These are phyloP conservation scores for Xerocomus potaroensis DNA, from an alignment of 768 basidiomycete genomes.

Conservation along the genomic window DNA sequence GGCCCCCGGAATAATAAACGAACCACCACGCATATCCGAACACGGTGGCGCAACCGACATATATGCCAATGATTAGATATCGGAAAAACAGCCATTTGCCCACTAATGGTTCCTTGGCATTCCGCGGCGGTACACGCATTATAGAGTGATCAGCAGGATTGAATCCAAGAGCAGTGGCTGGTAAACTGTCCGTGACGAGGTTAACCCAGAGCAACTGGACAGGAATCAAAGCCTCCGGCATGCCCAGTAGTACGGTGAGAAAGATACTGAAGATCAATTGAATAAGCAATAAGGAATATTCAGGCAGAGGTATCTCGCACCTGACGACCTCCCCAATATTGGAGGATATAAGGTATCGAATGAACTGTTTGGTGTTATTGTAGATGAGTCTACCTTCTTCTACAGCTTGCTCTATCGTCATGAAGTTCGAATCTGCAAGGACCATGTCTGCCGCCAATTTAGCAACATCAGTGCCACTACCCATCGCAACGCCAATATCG, in stretches of 20 bases:
- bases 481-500: slow-evolving; percentile 98
- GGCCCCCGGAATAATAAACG: slow-evolving; percentile 82
- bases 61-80: slow-evolving; percentile 89
- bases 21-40: slow-evolving; percentile 99
- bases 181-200: slow-evolving; percentile 93
- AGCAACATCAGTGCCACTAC: slow-evolving; percentile 97
- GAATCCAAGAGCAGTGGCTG: slow-evolving; percentile 96
- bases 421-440: slow-evolving; percentile 94
- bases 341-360: slow-evolving; percentile 96
- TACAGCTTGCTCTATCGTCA: slow-evolving; percentile 93
- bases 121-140: slow-evolving; percentile 92
- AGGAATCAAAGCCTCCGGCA: slow-evolving; percentile 99
- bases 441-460: slow-evolving; percentile 99
- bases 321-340: slow-evolving; percentile 98
- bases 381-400: slow-evolving; percentile 98
- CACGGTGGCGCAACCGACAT: slow-evolving; percentile 94
- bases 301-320: slow-evolving; percentile 16
- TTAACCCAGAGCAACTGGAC: slow-evolving; percentile 99
- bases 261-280: slow-evolving; percentile 72
- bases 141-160: slow-evolving; percentile 96
- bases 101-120: slow-evolving; percentile 86
- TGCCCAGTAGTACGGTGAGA: slow-evolving; percentile 92
- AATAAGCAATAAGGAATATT: neutral
- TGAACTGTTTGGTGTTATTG: slow-evolving; percentile 99
- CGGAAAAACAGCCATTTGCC: slow-evolving; percentile 94